Base-by-base conservation (phyloP, 768 basidiomycete species). In the Lyophyllum semitale region DNA sequence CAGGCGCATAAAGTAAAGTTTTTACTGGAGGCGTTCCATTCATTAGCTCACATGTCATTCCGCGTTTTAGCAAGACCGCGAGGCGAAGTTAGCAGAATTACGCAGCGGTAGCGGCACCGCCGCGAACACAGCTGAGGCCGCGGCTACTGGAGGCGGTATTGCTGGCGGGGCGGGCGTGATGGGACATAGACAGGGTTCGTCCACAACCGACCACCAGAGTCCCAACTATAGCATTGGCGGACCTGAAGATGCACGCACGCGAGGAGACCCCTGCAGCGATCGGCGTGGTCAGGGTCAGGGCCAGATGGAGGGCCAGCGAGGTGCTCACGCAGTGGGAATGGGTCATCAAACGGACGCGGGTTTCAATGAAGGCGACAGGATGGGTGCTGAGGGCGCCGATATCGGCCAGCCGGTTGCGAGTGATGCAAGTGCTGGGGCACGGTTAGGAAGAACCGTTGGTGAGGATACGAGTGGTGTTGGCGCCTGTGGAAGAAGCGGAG, bases 1-100 rank as follows among this genome's bases (percentile, higher is more conserved):
- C 59, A 68, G 26, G 43, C 47, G 20, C 62, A 70, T 42, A 59
- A 60, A 32, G 71, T 69, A 18, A 54, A 62, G 57, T 20, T 41
- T 44, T 20, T 15, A 17, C 32, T 4, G 15, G 17, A 20, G 8
- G 25, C 18, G 18, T 20, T 22, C 13, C n/a, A 26, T 41, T 22
- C 15, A 8, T 17, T 4, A 27, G 18, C 42, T 22, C 29, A 26
- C 32, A 46, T 23, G 22, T 40, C n/a, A n/a, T n/a, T n/a, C n/a
- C n/a, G 33, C 13, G 17, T 44, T 17, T 5, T 30, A 61, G 60
- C 41, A 48, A 43, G 51, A 18, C 12, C 60, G 57, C 12, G 47
- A 53, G 22, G 26, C 60, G 0, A 61, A 47, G 37, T 7, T 61
- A 11, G 20, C 23, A 6, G 43, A 61, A 22, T 25, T 61, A 18